Conservation (phyloP, 192 early-diverging fungal genomes). For the Rhizoclosmatium sp. region DNA sequence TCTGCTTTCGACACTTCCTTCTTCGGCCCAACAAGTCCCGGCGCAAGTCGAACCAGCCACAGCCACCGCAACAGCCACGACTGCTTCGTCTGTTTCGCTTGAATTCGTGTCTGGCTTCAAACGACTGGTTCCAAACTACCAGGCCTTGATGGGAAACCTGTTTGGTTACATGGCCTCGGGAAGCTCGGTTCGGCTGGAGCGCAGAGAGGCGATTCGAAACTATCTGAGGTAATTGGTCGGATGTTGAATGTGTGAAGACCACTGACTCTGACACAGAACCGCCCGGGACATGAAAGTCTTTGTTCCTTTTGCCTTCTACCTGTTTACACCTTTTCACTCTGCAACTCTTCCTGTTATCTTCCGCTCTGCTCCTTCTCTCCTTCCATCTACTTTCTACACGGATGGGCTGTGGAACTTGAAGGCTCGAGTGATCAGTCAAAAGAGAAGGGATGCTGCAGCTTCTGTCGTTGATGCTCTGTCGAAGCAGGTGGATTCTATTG, state of each 20-base stretch:
- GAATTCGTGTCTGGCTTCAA: not conserved
- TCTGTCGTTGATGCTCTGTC: not conserved
- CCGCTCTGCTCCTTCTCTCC: constrained; percentile 8
- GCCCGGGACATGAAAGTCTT: constrained; percentile 16
- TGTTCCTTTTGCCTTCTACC: constrained; percentile 1
- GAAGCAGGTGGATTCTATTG: not conserved
- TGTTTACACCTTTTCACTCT: constrained; percentile 8
- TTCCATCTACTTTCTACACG: constrained; percentile 22
- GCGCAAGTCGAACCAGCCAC: not conserved
- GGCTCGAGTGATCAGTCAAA: not conserved
- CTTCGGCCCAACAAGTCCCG: not conserved
- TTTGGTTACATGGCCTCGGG: not conserved
- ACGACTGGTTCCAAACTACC: not conserved
- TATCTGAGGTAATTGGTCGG: constrained; percentile 8
- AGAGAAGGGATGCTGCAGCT: constrained; percentile 1
- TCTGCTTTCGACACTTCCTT: not conserved
- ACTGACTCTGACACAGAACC: constrained; percentile 21
- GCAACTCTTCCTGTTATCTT: constrained; percentile 25
- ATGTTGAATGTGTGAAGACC: not conserved
- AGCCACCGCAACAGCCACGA: no score
- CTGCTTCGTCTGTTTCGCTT: not conserved
- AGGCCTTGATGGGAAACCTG: not conserved
- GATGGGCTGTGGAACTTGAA: constrained; percentile 8
- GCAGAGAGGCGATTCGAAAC: constrained; percentile 15
- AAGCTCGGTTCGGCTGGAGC: constrained; percentile 2